Base-by-base conservation (phyloP, 805 yeast genomes). In the Lipomyces starkeyi region DNA sequence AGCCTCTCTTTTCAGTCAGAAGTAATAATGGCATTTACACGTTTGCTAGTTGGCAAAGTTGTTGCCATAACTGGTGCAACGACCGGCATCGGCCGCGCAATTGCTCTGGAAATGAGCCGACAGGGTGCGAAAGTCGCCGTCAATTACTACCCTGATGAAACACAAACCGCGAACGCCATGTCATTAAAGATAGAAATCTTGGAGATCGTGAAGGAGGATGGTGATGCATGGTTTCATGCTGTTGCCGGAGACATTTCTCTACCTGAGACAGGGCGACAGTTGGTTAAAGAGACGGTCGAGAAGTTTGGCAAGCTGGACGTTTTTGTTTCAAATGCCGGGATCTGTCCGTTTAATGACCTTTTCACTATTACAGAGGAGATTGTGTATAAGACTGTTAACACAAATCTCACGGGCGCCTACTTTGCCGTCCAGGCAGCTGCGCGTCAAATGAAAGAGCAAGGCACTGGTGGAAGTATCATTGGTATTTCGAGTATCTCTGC, bases 1-100 rank as follows among this genome's bases (percentile, higher is more conserved):
- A 6, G 7, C 25, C 53, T 47, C 22, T 47, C 53, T 20, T 47
- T 34, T 34, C 37, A 2, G 25, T 47, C 14, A 7, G 53, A 47
- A n/a, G 14, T 47, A 47, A 27, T 14, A 2, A 57, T 57, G 59
- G 25, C 59, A 35, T 29, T n/a, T 27, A 34, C 35, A 32, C 43
- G 43, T 13, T 40, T 69, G 9, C 57, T 70, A 52, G n/a, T 54
- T 7, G 72, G 61, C 59, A 69, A 88, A 78, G 93, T 90, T 67
- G 95, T 90, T n/a, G 83, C 91, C 55, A 83, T 91, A 59, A 91
- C 96, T 11, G 97, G 96, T 71, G 91, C 95, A 40, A 94, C 93
- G 68, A 85, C 89, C 58, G 97, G 97, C 53, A 82, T 91, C 73
- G 96, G 96, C 66, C 85, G 87, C 75, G 88, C 90, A 61, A 92